Conservation (phyloP, 2,329 filamentous ascomycete species). For the Teratosphaeria viscida region DNA sequence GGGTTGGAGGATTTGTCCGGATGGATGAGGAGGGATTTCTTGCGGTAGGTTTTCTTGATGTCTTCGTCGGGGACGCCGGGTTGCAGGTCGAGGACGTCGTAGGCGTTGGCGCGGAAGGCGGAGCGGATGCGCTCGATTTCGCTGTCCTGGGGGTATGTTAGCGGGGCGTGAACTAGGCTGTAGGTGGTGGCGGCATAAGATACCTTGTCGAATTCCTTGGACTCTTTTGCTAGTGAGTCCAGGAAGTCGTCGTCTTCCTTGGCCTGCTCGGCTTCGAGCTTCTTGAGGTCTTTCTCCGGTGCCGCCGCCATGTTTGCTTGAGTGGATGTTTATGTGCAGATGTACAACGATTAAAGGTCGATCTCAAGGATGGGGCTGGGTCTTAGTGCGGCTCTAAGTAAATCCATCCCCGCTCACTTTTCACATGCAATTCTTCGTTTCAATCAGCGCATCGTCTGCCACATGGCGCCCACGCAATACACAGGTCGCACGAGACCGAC, state of each 20-base stretch:
- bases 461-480: constrained; percentile 11
- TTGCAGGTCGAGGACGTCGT: constrained; percentile 89
- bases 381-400: not conserved
- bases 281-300: constrained; percentile 19
- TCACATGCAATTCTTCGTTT: not conserved
- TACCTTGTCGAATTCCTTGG: constrained; percentile 85
- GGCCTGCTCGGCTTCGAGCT: constrained; percentile 21
- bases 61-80: constrained; percentile 91
- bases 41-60: constrained; percentile 89
- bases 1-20: constrained; percentile 95
- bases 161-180: not conserved
- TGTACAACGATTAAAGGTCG: not conserved
- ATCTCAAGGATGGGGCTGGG: not conserved
- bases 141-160: constrained; percentile 53
- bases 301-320: constrained; percentile 8
- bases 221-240: constrained; percentile 70
- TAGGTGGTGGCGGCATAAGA: constrained; percentile 8
- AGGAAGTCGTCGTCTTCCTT: constrained; percentile 59
- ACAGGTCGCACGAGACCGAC: constrained; percentile 37
- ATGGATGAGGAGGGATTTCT: constrained; percentile 97
- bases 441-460: not conserved
- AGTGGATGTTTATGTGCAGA: not conserved
- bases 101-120: constrained; percentile 75
- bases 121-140: constrained; percentile 92
- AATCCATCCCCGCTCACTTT: not conserved